Evolutionary conservation across 164 flowering plant genomes (phyloP), one percentile per base, ranked within the genome.

Genomic region (Nymphaea thermarum): DNA sequence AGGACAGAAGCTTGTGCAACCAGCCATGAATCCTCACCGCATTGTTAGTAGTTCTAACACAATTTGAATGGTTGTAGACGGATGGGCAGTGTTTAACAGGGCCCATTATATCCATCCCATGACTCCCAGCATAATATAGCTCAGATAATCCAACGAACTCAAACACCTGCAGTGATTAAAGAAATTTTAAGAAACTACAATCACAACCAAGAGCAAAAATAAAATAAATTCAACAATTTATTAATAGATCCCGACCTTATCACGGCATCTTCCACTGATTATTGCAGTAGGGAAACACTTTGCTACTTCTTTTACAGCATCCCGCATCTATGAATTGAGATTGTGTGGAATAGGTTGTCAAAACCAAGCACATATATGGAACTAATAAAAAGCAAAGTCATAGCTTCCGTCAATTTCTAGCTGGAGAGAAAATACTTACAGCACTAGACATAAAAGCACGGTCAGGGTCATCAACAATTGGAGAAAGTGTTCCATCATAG

Each of bases 121-220:
- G 96, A 73, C 96, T 89, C 62, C 96, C 93, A 60, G 93, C 96
- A 77, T 89, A 89, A 72, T 86, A 87, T 44, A 89, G 89, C 74
- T 89, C 93, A 18, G 74, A 78, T 65, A 89, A 77, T 74, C 85
- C 82, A 59, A 89, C 89, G 74, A 89, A 87, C 72, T 87, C 80
- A 66, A 72, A 79, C 2, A 89, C 96, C 96, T 89, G 81, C 10
- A 64, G 36, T 36, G 16, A 25, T 36, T 4, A 11, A 47, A 47
- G 55, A 47, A 47, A 47, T 6, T 47, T 3, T 47, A 7, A 4
- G 55, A 47, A 47, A 7, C 55, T 7, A 6, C 4, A 47, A 47
- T 47, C 55, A 47, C 55, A 47, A 47, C 55, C 55, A 47, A 47
- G 55, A 47, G 55, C 7, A 47, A 2, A 47, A 2, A 47, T 47